A percentile compares a stretch with the other conserved stretches of the same genome.
Evolutionary conservation across 768 basidiomycete genomes (phyloP).

Genomic region (Termitomyces sp.): DNA sequence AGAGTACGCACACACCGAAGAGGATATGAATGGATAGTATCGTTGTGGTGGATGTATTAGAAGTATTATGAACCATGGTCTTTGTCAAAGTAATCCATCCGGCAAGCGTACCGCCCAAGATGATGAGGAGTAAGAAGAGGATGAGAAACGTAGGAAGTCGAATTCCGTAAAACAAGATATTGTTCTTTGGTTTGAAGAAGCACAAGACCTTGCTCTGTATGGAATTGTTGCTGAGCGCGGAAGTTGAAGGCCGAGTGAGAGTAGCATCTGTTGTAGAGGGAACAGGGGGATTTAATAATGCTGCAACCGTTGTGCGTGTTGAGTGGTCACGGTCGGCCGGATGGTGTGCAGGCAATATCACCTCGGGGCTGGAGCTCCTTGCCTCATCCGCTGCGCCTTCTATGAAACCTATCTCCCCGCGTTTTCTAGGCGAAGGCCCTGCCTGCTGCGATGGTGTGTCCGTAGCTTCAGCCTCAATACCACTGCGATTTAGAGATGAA

Average conservation of each 20-base stretch:
- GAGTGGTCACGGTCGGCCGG: conserved; percentile 37
- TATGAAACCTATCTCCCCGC: conserved; percentile 61
- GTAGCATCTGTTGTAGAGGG: conserved; percentile 9
- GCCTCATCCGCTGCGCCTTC: conserved; percentile 31
- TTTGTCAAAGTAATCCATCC: conserved; percentile 48
- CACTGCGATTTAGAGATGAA: conserved; percentile 10
- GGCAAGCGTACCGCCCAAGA: conserved; percentile 43
- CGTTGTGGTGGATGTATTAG: conserved; percentile 18
- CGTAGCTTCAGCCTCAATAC: conserved; percentile 12
- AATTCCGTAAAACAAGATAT: conserved; percentile 37
- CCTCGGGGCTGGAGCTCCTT: conserved; percentile 16
- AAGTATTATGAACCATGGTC: conserved; percentile 8
- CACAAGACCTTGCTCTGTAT: conserved; percentile 30
- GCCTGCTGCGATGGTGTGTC: conserved; percentile 47
- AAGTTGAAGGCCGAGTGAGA: conserved; percentile 16
- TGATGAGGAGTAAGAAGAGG: conserved; percentile 34
- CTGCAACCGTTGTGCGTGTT: conserved; percentile 9
- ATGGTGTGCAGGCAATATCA: conserved; percentile 38
- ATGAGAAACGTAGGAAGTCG: conserved; percentile 37
- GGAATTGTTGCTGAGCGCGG: conserved; percentile 15
- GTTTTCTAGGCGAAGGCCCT: conserved; percentile 57
- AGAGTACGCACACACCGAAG: conserved; percentile 47
- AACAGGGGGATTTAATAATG: conserved; percentile 12
- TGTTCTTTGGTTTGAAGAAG: conserved; percentile 35
- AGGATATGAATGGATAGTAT: conserved; percentile 59